Percentiles rank a stretch among this genome's conserved stretches.
Conservation (phyloP, 1,139 yeast species). For the Lodderomyces parapsilosis region DNA sequence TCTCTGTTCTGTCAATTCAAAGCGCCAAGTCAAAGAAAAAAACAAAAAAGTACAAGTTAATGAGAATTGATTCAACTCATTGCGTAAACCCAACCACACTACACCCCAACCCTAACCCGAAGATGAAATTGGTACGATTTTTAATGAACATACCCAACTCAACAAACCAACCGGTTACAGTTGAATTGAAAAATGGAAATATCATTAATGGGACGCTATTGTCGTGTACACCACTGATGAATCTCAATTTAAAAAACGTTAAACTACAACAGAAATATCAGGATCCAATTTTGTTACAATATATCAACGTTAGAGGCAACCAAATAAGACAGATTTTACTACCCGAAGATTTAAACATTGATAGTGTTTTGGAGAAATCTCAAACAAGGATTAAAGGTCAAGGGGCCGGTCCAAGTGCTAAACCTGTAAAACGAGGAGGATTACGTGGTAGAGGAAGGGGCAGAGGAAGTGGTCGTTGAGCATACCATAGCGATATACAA, state of each 20-base stretch:
- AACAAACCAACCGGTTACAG: conserved; percentile 83
- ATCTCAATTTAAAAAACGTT: conserved; percentile 79
- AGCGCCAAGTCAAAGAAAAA: neutral
- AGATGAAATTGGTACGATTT: conserved; percentile 58
- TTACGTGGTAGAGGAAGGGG: conserved; percentile 17
- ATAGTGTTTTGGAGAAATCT: conserved; percentile 58
- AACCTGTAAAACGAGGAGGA: conserved; percentile 18
- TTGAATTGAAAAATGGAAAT: conserved; percentile 85
- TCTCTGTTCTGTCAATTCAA: neutral
- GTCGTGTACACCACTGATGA: conserved; percentile 91
- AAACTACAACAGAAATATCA: conserved; percentile 71
- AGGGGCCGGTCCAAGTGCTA: conserved; percentile 39
- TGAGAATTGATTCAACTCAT: neutral
- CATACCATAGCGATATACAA: too few relatives aligned
- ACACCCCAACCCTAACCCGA: neutral
- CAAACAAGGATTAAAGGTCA: conserved; percentile 36
- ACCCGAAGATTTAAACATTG: conserved; percentile 88
- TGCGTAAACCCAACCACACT: neutral
- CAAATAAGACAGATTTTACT: conserved; percentile 81
- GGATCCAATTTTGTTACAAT: conserved; percentile 73
- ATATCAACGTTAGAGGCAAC: conserved; percentile 85
- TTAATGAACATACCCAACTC: conserved; percentile 71
- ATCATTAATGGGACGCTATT: conserved; percentile 52
- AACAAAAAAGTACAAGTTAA: conserved; percentile 4
- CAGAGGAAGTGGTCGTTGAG: conserved; percentile 1